These are phyloP conservation scores for Eragrostis curvula DNA, from an alignment of 176 grass and related monocot genomes.

Conservation along the genomic window DNA sequence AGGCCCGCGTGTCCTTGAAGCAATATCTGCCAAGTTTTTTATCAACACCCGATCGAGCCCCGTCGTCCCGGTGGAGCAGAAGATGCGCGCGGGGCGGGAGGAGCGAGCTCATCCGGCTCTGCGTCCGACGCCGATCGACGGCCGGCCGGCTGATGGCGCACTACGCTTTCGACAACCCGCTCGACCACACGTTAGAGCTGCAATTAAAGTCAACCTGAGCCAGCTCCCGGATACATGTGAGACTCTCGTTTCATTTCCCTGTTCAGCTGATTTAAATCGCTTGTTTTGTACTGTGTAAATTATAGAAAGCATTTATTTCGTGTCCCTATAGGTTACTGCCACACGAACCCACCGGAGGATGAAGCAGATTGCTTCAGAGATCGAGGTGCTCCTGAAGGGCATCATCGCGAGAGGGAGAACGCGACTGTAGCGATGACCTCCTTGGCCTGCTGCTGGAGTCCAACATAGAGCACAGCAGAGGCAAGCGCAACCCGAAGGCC, in stretches of 20 bases:
- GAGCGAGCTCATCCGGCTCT: too few species aligned
- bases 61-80: too few species aligned
- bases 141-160: too few species aligned
- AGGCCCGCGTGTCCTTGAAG: too few species aligned
- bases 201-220: too few species aligned
- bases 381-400: conserved; percentile 46
- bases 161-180: too few species aligned
- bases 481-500: conserved; percentile 8
- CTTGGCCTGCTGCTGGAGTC: conserved; percentile 70
- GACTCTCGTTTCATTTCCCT: neutral
- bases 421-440: conserved; percentile 51
- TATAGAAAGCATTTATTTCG: neutral
- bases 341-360: conserved; percentile 60
- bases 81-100: too few species aligned
- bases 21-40: too few species aligned
- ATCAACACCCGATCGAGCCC: too few species aligned
- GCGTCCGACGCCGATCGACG: too few species aligned
- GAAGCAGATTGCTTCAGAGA: conserved; percentile 53
- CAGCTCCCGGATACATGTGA: conserved; percentile 73
- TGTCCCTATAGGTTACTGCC: conserved; percentile 42
- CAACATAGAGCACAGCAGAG: conserved; percentile 51
- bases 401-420: conserved; percentile 60
- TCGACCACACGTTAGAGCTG: too few species aligned
- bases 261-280: neutral
- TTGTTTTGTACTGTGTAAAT: neutral